phyloP scores from a whole-genome alignment of 1,284 basidiomycete species.

The Paramarasmius palmivorus region DNA sequence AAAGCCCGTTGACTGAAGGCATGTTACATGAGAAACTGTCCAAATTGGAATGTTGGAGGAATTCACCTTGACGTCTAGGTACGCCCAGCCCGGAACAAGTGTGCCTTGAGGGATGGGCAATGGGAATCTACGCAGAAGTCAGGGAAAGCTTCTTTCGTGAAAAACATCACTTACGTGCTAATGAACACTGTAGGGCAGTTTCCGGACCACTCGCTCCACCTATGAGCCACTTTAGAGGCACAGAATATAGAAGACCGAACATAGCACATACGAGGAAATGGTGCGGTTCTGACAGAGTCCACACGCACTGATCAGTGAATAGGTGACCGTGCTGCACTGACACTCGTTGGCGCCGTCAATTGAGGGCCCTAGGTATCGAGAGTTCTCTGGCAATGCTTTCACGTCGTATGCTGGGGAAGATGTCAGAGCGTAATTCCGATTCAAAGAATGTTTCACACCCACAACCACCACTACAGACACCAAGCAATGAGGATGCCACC shows the following conservation, averaged over 20 bases:
- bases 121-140: neutral
- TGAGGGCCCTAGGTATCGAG: constrained; percentile 34
- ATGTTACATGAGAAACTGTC: neutral
- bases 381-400: constrained; percentile 25
- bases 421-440: neutral
- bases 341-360: constrained; percentile 30
- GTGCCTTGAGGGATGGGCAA: neutral
- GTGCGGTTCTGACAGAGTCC: constrained; percentile 37
- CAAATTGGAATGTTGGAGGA: neutral
- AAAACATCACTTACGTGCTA: neutral
- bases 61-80: constrained; percentile 3
- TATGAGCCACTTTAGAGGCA: neutral
- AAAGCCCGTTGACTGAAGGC: neutral
- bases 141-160: neutral
- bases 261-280: constrained; percentile 26
- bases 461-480: constrained; percentile 38
- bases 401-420: constrained; percentile 31
- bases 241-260: constrained; percentile 1
- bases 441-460: constrained; percentile 11
- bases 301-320: constrained; percentile 41
- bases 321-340: constrained; percentile 40
- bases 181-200: constrained; percentile 30
- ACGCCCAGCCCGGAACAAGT: constrained; percentile 2
- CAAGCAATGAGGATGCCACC: constrained; percentile 40
- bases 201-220: constrained; percentile 32